These are phyloP conservation scores for Infundibulicybe gibba DNA, from an alignment of 768 basidiomycete species.

Conservation along the genomic window DNA sequence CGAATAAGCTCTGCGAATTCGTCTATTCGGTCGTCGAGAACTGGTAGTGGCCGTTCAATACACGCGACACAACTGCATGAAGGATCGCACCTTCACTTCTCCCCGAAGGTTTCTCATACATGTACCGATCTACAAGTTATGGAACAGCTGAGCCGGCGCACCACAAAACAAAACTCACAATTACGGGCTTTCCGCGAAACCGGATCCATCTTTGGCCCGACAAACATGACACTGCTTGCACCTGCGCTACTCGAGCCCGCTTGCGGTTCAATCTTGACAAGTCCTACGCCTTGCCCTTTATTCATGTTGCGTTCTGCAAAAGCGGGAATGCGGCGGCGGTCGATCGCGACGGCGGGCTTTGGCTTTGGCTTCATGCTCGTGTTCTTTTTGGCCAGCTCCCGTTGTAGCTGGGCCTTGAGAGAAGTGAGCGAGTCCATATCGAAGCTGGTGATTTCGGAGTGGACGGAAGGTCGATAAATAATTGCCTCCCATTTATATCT, in stretches of 20 bases:
- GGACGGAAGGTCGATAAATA: constrained; percentile 27
- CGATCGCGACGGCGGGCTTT: constrained; percentile 24
- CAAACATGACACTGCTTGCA: constrained; percentile 28
- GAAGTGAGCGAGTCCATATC: constrained; percentile 46
- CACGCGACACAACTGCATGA: background rate
- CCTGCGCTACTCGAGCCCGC: constrained; percentile 20
- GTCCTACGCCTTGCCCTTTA: constrained; percentile 10
- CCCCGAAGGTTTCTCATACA: constrained; percentile 89
- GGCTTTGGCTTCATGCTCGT: constrained; percentile 26
- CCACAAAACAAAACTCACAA: constrained; percentile 41
- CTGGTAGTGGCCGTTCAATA: constrained; percentile 30
- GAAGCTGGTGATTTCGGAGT: constrained; percentile 33
- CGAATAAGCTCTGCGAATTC: constrained; percentile 75
- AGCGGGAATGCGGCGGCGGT: constrained; percentile 29
- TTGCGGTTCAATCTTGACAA: constrained; percentile 33
- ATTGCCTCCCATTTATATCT: constrained; percentile 68
- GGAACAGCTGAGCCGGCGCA: background rate
- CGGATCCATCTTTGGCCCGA: constrained; percentile 33
- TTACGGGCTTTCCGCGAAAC: constrained; percentile 42
- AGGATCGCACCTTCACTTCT: constrained; percentile 69
- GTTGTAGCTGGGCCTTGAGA: constrained; percentile 47
- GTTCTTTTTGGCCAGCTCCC: constrained; percentile 33
- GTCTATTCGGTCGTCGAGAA: constrained; percentile 84
- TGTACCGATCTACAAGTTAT: constrained; percentile 67
- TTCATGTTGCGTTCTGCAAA: constrained; percentile 18